These are phyloP conservation scores for Xylaria sp. DNA, from an alignment of 2,329 filamentous ascomycete genomes.

Conservation along the genomic window DNA sequence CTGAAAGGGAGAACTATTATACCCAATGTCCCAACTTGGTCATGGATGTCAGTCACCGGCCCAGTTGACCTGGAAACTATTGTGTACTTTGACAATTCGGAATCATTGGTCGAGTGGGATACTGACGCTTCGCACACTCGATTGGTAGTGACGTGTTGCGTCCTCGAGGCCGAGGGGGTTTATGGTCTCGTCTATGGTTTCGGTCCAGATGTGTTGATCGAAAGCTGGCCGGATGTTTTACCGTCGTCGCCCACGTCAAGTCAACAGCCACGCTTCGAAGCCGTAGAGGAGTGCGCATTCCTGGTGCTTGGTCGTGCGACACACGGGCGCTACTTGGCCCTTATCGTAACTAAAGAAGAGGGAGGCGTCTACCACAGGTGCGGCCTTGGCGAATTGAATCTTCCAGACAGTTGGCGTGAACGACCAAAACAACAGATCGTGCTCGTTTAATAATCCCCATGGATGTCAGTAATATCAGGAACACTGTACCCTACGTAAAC, in stretches of 20 bases:
- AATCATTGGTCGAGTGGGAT: constrained; percentile 1
- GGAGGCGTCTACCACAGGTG: neutral
- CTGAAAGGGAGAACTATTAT: neutral
- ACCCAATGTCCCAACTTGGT: constrained; percentile 1
- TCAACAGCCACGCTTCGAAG: neutral
- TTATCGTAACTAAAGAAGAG: constrained; percentile 1
- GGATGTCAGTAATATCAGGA: too few species aligned
- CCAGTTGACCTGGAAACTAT: constrained; percentile 7
- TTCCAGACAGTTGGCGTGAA: neutral
- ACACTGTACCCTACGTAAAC: too few species aligned
- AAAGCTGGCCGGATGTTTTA: constrained; percentile 2
- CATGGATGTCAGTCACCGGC: constrained; percentile 8
- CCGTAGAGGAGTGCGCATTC: neutral
- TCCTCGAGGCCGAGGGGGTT: constrained; percentile 4
- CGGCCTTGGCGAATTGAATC: constrained; percentile 5
- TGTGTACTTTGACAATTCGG: constrained; percentile 2
- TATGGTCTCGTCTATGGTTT: neutral
- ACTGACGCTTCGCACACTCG: neutral
- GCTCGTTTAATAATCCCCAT: neutral
- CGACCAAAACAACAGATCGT: neutral
- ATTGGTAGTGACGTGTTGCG: constrained; percentile 6
- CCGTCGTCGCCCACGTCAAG: neutral
- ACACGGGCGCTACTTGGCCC: neutral
- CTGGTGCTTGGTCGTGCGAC: constrained; percentile 2
- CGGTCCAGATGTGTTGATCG: neutral